Evolutionary conservation across 139 green algal genomes (phyloP).

Genomic region (Pleodorina starrii): DNA sequence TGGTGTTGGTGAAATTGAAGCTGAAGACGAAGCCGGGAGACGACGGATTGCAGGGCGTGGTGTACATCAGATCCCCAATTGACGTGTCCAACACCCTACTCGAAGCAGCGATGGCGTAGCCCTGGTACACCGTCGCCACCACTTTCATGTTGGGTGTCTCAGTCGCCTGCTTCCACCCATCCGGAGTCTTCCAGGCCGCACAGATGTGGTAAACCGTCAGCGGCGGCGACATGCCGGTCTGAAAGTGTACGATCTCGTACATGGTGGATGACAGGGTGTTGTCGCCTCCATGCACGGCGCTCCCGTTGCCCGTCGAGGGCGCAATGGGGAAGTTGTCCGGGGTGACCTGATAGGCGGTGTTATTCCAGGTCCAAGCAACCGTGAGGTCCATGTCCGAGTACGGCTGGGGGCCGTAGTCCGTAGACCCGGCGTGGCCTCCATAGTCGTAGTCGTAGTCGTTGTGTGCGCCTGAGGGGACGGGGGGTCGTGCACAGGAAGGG

Average conservation of each 20-base stretch:
- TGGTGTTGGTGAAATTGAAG: background rate
- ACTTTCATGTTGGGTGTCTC: background rate
- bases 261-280: background rate
- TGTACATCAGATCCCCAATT: background rate
- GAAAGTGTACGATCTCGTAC: background rate
- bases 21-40: background rate
- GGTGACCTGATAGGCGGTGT: background rate
- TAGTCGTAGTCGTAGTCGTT: slow-evolving; percentile 29
- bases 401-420: background rate
- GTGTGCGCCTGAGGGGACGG: background rate
- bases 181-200: background rate
- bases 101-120: background rate
- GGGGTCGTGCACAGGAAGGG: too few relatives aligned
- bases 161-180: too few relatives aligned
- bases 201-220: background rate
- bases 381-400: background rate
- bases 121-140: background rate
- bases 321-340: background rate
- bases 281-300: background rate
- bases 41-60: background rate
- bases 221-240: background rate
- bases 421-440: background rate
- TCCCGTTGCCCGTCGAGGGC: background rate
- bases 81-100: background rate
- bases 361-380: background rate